Base-by-base conservation (phyloP, 2,329 filamentous ascomycete genomes). In the Bipolaris oryzae region DNA sequence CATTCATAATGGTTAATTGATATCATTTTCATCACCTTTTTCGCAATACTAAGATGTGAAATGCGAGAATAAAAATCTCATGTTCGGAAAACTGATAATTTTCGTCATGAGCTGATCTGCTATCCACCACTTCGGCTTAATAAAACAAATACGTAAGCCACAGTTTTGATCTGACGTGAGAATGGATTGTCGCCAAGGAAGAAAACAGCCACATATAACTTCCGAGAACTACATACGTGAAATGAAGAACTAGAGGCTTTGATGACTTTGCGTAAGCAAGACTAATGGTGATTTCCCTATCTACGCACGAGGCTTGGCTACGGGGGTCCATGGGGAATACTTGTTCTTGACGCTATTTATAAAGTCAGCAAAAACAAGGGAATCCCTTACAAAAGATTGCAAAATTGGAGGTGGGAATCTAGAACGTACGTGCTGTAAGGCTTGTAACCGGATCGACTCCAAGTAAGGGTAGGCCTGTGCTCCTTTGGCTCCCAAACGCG, bases 401-500 rank as follows among this genome's bases (percentile, higher is more conserved):
- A 31, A 31, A 10, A 15, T 9, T 37, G 34, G 34, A 10, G 1
- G 25, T 25, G 5, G 37, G 11, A 11, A 10, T n/a, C 7, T 48
- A 11, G 5, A 51, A 88, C 93, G 78, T 79, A 98, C 93, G 95
- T 99, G 81, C 83, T 96, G 80, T 97, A 99, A 33, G 95, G 87
- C 83, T 91, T 96, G 83, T 88, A 99, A 38, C 92, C 93, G 57
- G 85, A 91, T 61, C 89, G 85, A 60, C 85, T 89, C 72, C 83
- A 80, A 25, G 95, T 97, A 68, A 87, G 81, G 77, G 91, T 95
- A 62, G 90, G 88, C 61, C 87, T 81, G 72, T 94, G 85, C 71
- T 89, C 84, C 54, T 83, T 82, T 57, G 87, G 83, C 76, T 96
- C 92, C 90, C 93, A 98, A 35, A 82, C 77, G 61, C 92, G 85